A percentile compares a stretch with the other conserved stretches of the same genome.
These are phyloP conservation scores for Magnaporthiopsis poae DNA, from an alignment of 2,329 filamentous ascomycete species.

Conservation along the genomic window DNA sequence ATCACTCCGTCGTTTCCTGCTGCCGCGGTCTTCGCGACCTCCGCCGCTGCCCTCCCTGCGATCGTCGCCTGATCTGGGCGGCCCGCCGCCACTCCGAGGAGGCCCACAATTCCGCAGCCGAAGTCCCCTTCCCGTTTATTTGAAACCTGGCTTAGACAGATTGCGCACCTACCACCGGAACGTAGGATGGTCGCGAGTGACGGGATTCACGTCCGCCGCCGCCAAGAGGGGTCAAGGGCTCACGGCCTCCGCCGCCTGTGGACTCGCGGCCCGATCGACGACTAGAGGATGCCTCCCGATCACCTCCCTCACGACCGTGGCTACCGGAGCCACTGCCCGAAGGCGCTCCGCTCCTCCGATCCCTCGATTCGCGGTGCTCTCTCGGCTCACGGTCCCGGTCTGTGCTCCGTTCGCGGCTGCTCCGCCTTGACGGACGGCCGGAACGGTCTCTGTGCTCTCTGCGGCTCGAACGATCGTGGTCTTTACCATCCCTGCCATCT, in stretches of 20 bases:
- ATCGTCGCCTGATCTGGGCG: constrained; percentile 18
- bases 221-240: constrained; percentile 11
- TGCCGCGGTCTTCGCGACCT: constrained; percentile 26
- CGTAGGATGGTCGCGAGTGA: no score
- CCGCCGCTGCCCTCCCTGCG: constrained; percentile 24
- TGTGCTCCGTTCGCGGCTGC: constrained; percentile 39
- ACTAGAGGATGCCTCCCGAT: constrained; percentile 16
- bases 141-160: no score
- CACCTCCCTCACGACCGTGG: constrained; percentile 16
- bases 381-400: constrained; percentile 31
- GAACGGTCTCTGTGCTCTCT: constrained; percentile 33
- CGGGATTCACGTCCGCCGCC: constrained; percentile 17
- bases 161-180: no score
- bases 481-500: constrained; percentile 19
- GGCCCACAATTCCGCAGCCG: no score
- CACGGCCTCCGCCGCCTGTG: constrained; percentile 15
- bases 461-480: constrained; percentile 33
- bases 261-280: constrained; percentile 19
- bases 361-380: constrained; percentile 35
- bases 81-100: constrained; percentile 22
- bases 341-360: constrained; percentile 26
- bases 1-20: constrained; percentile 38
- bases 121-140: no score
- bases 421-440: constrained; percentile 32
- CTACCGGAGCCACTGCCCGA: constrained; percentile 9